Evolutionary conservation across 805 yeast species (phyloP).

Genomic region (Saturnispora saitoi): DNA sequence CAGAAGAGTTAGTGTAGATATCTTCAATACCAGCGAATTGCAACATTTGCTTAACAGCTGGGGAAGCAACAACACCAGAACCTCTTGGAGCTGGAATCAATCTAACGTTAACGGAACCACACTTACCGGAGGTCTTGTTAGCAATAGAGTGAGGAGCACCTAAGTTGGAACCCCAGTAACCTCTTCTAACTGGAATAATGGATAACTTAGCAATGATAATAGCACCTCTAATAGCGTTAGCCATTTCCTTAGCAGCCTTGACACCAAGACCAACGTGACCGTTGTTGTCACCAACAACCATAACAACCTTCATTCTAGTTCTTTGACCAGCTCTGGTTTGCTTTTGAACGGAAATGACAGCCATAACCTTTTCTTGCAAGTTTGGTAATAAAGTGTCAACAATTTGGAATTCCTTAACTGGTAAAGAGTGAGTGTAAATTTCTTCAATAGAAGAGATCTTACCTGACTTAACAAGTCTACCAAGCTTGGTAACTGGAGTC

Average conservation of each 20-base stretch:
- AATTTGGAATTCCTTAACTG: constrained; percentile 99
- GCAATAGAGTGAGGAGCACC: constrained; percentile 99
- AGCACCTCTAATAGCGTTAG: constrained; percentile 99
- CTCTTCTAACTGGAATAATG: constrained; percentile 99
- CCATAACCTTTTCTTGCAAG: constrained; percentile 98
- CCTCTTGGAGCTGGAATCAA: constrained; percentile 99
- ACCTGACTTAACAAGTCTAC: constrained; percentile 99
- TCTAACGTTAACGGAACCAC: constrained; percentile 99
- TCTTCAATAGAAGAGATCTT: constrained; percentile 94
- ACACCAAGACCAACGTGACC: constrained; percentile 99
- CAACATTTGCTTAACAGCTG: constrained; percentile 97
- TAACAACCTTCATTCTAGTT: constrained; percentile 99
- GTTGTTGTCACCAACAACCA: constrained; percentile 98
- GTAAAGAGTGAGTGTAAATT: constrained; percentile 98
- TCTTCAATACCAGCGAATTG: constrained; percentile 99
- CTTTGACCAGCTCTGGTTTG: constrained; percentile 99
- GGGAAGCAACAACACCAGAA: constrained; percentile 99
- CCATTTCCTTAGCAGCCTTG: constrained; percentile 99
- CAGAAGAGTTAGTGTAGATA: constrained; percentile 97
- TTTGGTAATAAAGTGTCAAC: constrained; percentile 93
- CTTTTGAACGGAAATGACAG: constrained; percentile 99
- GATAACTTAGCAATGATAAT: constrained; percentile 98
- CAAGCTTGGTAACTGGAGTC: constrained; percentile 99
- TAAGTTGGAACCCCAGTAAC: constrained; percentile 99
- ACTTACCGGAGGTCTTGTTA: constrained; percentile 97